These are phyloP conservation scores for Canavalia gladiata DNA, from an alignment of 306 rosid species.

Conservation along the genomic window DNA sequence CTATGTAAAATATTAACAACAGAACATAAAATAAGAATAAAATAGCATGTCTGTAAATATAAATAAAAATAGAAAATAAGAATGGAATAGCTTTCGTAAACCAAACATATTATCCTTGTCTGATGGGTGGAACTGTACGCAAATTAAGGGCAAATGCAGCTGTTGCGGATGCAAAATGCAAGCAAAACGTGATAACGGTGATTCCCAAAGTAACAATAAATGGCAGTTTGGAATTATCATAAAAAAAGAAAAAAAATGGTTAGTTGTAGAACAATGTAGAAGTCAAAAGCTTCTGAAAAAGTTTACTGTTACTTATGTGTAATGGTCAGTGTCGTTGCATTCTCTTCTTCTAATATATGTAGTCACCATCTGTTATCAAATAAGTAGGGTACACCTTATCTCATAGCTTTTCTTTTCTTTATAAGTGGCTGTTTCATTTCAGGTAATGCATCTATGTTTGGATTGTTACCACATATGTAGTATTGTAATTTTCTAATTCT, in stretches of 20 bases:
- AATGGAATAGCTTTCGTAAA: too few relatives aligned
- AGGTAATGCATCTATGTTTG: background rate
- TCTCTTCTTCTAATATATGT: background rate
- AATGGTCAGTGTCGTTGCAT: background rate
- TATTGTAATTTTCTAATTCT: background rate
- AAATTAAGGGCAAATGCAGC: background rate
- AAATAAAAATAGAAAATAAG: too few relatives aligned
- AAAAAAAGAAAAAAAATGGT: background rate
- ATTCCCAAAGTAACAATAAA: background rate
- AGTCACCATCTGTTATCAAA: background rate
- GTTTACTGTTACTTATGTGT: background rate
- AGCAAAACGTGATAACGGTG: background rate
- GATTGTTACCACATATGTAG: background rate
- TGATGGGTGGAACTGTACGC: too few relatives aligned
- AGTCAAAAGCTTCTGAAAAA: conserved; percentile 1
- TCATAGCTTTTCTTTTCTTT: background rate
- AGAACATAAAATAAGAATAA: too few relatives aligned
- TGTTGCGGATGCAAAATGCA: background rate
- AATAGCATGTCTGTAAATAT: too few relatives aligned
- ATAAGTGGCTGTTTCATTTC: background rate
- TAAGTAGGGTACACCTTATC: background rate
- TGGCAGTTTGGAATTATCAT: background rate
- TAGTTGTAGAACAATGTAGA: background rate
- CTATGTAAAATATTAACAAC: too few relatives aligned
- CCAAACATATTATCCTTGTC: too few relatives aligned